A percentile compares a stretch with the other conserved stretches of the same genome.
phyloP scores from a whole-genome alignment of 768 basidiomycete genomes.

The Termitomyces sp. region DNA sequence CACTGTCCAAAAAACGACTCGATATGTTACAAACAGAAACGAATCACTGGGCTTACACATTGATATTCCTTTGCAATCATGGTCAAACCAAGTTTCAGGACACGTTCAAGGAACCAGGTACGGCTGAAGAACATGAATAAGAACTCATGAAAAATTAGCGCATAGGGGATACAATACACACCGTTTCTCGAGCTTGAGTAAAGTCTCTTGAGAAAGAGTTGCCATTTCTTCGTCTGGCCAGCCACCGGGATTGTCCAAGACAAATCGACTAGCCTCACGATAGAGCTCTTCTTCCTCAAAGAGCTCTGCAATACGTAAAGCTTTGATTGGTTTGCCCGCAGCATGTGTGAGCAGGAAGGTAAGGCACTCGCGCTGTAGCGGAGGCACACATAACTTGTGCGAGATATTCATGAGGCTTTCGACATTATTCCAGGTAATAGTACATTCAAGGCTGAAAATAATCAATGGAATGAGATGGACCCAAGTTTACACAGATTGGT shows the following conservation, averaged over 20 bases:
- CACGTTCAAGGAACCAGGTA: slow-evolving; percentile 94
- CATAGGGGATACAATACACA: slow-evolving; percentile 27
- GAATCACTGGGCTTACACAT: slow-evolving; percentile 56
- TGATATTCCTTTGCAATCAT: slow-evolving; percentile 92
- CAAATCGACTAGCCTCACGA: slow-evolving; percentile 87
- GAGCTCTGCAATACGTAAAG: slow-evolving; percentile 87
- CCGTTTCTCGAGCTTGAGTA: slow-evolving; percentile 89
- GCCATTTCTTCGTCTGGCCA: slow-evolving; percentile 79
- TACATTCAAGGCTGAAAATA: slow-evolving; percentile 69
- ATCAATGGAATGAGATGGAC: background rate
- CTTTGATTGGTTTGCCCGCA: slow-evolving; percentile 89
- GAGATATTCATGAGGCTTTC: slow-evolving; percentile 89
- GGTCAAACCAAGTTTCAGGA: slow-evolving; percentile 85
- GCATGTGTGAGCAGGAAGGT: slow-evolving; percentile 90
- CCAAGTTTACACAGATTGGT: background rate
- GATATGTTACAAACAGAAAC: background rate
- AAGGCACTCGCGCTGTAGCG: slow-evolving; percentile 78
- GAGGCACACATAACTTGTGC: slow-evolving; percentile 81
- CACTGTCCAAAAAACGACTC: slow-evolving; percentile 45
- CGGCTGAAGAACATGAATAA: slow-evolving; percentile 42
- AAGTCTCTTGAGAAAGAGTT: slow-evolving; percentile 78
- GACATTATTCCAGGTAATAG: slow-evolving; percentile 94
- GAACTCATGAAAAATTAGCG: no score
- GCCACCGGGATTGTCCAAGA: slow-evolving; percentile 88
- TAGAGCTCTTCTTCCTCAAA: slow-evolving; percentile 90